These are phyloP conservation scores for Neonectria magnoliae DNA, from an alignment of 2,329 filamentous ascomycete genomes.

Conservation along the genomic window DNA sequence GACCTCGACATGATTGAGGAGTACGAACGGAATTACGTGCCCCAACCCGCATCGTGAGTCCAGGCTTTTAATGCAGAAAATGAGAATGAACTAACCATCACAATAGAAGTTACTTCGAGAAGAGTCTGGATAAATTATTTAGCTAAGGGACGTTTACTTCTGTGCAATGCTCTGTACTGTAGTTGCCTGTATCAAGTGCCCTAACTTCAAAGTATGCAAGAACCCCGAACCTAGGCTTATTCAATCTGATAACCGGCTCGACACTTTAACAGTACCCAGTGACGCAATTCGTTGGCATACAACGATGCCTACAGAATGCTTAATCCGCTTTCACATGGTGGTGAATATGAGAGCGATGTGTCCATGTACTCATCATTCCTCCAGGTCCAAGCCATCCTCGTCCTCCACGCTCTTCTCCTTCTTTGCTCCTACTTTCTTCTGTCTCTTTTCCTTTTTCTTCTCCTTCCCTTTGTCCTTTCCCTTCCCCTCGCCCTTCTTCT, in stretches of 20 bases:
- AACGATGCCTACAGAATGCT: no score
- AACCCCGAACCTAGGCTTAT: neutral
- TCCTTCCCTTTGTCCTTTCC: neutral
- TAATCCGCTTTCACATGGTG: neutral
- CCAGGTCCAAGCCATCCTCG: neutral
- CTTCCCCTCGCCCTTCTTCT: neutral
- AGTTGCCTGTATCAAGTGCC: neutral
- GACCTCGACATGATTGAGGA: constrained; percentile 74
- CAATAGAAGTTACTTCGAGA: constrained; percentile 33
- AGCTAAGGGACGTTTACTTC: constrained; percentile 4
- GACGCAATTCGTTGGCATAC: neutral
- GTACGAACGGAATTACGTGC: constrained; percentile 70
- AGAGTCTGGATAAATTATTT: constrained; percentile 34
- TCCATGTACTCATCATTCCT: neutral
- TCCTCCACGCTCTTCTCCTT: neutral
- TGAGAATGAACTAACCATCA: neutral
- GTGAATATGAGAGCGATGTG: neutral
- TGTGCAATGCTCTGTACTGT: neutral
- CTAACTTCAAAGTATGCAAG: neutral
- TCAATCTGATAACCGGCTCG: no score
- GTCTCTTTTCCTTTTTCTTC: no score
- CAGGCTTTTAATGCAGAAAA: neutral
- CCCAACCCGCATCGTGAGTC: constrained; percentile 62
- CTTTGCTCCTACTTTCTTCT: no score
- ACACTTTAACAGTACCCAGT: neutral